Evolutionary conservation across 148 eudicot genomes (phyloP), one percentile per base, ranked within the genome.

Genomic region (Arctostaphylos glauca): DNA sequence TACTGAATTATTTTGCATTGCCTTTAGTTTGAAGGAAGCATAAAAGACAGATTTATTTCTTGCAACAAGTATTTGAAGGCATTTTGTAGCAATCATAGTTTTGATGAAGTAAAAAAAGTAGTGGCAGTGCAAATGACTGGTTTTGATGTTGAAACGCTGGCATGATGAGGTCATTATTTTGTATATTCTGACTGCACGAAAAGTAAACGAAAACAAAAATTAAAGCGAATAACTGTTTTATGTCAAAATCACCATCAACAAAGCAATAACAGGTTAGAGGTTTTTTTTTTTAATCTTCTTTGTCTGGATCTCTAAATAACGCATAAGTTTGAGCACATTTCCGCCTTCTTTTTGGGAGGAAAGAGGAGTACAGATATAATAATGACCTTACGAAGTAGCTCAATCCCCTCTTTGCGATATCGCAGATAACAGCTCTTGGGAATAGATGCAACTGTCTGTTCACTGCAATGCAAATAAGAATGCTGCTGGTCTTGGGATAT

Each of bases 401-500:
- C 38, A 31, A 66, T 76, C 12, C 41, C 55, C 59, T 52, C 78
- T 76, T 76, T 76, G 78, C 0, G 10, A 41, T 55, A 55, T 31
- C 55, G 66, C 80, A 77, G 80, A 41, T 53, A 55, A 18, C 15
- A 55, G n/a, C 13, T 31, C n/a, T 55, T 43, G 48, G 47, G 66
- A 54, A 54, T 5, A 77, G 44, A 54, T 55, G 80, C 80, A 54
- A 6, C 80, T 54, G 2, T 54, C 48, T 38, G 48, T 18, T 55
- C 66, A 38, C 25, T 8, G 23, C 59, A 55, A 54, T 77, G 66
- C 66, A 46, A 21, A 47, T 38, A 9, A 53, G 25, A 77, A 18
- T 77, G 49, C 64, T 77, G 66, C 64, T 55, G 64, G 25, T 77
- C 48, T 76, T 76, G 59, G 43, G 59, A 52, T 52, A 19, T 55